These are phyloP conservation scores for Fusarium nurragi DNA, from an alignment of 2,329 filamentous ascomycete genomes.

Conservation along the genomic window DNA sequence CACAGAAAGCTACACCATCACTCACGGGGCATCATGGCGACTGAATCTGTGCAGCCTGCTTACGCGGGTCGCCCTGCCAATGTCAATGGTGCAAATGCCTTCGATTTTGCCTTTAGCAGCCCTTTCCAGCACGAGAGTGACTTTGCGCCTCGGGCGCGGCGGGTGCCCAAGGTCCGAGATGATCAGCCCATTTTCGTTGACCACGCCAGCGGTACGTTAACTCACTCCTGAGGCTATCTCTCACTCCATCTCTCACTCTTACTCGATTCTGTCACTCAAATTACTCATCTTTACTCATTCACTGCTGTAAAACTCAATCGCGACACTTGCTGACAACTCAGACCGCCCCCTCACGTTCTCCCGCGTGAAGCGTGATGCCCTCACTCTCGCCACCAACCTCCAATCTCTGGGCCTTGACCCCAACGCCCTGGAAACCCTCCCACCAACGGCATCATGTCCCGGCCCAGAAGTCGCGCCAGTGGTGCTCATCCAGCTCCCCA, in stretches of 20 bases:
- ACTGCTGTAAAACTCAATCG: background rate
- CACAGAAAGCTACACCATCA: background rate
- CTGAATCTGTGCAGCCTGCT: slow-evolving; percentile 16
- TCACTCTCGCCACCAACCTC: slow-evolving; percentile 50
- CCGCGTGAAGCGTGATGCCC: slow-evolving; percentile 49
- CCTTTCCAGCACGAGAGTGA: slow-evolving; percentile 49
- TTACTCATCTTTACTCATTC: background rate
- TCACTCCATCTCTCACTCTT: background rate
- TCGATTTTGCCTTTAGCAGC: slow-evolving; percentile 51
- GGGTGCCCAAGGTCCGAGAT: slow-evolving; percentile 47
- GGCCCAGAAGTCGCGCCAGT: slow-evolving; percentile 53
- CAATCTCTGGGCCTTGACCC: slow-evolving; percentile 50
- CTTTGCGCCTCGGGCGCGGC: slow-evolving; percentile 44
- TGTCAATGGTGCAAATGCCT: slow-evolving; percentile 44
- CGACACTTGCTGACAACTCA: slow-evolving; percentile 26
- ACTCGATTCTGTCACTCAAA: background rate
- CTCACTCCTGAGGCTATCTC: background rate
- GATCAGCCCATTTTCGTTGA: slow-evolving; percentile 53
- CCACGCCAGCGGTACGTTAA: slow-evolving; percentile 50
- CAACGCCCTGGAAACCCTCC: slow-evolving; percentile 47
- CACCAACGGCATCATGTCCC: slow-evolving; percentile 52
- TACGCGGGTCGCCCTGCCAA: slow-evolving; percentile 33
- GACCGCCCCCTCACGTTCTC: slow-evolving; percentile 51
- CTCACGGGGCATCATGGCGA: slow-evolving; percentile 22
- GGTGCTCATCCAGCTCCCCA: slow-evolving; percentile 55